Percentiles rank a stretch among this genome's conserved stretches.
Conservation (phyloP, 768 basidiomycete species). For the Multifurca ochricompacta region DNA sequence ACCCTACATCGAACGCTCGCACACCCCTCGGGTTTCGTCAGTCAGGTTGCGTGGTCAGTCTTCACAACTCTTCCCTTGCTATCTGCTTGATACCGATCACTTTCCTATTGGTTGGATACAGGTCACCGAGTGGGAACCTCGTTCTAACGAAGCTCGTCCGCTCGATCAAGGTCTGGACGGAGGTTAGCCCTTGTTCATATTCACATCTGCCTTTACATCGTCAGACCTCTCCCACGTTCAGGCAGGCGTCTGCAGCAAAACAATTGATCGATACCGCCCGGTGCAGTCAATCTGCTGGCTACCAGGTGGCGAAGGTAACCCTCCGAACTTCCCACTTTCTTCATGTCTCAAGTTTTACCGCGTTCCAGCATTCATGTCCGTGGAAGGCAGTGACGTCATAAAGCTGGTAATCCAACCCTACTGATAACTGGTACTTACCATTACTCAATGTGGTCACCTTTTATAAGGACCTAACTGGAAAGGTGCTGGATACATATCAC, state of each 20-base stretch:
- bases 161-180: constrained; percentile 66
- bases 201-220: not conserved
- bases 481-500: constrained; percentile 48
- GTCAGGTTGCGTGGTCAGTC: constrained; percentile 64
- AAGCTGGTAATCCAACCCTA: constrained; percentile 42
- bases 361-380: constrained; percentile 54
- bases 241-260: constrained; percentile 63
- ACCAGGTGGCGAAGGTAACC: constrained; percentile 50
- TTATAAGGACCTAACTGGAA: constrained; percentile 49
- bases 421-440: not conserved
- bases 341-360: not conserved
- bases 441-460: not conserved
- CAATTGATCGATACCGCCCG: constrained; percentile 46
- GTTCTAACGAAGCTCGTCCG: constrained; percentile 58
- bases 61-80: not conserved
- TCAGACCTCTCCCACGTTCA: constrained; percentile 24
- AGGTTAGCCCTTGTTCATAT: constrained; percentile 35
- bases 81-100: not conserved
- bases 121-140: constrained; percentile 57
- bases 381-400: constrained; percentile 54
- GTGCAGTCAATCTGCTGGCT: constrained; percentile 67
- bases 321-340: constrained; percentile 8
- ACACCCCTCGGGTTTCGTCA: constrained; percentile 64
- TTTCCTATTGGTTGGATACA: constrained; percentile 23
- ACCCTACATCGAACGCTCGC: constrained; percentile 55